These are phyloP conservation scores for Gaeumannomyces sp. DNA, from an alignment of 2,329 filamentous ascomycete species.

Conservation along the genomic window DNA sequence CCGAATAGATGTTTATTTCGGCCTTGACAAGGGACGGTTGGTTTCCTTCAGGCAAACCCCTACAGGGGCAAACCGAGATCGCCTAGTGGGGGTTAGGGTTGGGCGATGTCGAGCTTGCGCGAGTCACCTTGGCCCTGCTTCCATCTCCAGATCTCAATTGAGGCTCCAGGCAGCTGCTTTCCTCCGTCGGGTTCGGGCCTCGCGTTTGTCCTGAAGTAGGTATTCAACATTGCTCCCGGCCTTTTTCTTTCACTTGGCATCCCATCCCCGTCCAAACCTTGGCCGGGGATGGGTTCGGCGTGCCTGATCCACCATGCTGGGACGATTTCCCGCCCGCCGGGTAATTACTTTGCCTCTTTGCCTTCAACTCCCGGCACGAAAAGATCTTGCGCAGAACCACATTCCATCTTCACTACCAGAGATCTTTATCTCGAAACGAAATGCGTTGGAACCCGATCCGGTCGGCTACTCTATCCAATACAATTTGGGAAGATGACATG, in stretches of 20 bases:
- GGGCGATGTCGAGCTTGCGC: no score
- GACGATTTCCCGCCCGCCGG: no score
- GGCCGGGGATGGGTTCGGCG: neutral
- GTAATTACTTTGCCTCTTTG: neutral
- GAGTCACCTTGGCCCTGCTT: neutral
- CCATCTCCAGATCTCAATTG: no score
- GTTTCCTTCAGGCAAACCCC: neutral
- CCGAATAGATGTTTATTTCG: neutral
- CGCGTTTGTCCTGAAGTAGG: no score
- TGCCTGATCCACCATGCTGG: neutral
- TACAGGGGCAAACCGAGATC: neutral
- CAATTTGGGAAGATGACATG: neutral
- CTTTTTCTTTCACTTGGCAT: neutral
- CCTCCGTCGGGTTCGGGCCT: neutral
- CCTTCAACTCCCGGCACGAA: no score
- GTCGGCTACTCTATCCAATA: neutral
- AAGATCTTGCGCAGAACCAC: no score
- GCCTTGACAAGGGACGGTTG: neutral
- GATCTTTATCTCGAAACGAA: no score
- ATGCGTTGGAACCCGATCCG: neutral
- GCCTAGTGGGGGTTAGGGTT: neutral
- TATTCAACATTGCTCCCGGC: no score
- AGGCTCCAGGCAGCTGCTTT: neutral
- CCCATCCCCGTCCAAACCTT: neutral
- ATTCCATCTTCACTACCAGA: no score